A percentile compares a stretch with the other conserved stretches of the same genome.
Conservation (phyloP, 176 grass and related monocot species). For the Oryza punctata region DNA sequence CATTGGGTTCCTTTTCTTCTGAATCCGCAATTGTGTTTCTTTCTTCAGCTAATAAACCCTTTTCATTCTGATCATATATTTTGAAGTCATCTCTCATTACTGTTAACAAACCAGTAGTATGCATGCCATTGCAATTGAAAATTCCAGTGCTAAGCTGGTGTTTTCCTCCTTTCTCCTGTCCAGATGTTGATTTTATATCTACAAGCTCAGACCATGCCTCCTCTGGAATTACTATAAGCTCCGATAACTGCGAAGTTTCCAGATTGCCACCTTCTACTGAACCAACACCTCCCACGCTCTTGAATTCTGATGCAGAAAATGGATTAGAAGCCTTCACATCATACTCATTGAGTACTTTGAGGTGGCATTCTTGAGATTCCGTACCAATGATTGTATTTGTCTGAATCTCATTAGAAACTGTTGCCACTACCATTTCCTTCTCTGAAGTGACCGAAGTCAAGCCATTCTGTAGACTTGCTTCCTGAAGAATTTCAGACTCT, state of each 20-base stretch:
- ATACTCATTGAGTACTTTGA: constrained; percentile 22
- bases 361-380: constrained; percentile 23
- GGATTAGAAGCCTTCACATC: constrained; percentile 29
- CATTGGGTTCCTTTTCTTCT: constrained; percentile 38
- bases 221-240: constrained; percentile 55
- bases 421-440: constrained; percentile 39
- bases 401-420: constrained; percentile 16
- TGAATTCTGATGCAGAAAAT: constrained; percentile 29
- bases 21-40: constrained; percentile 21
- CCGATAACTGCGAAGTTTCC: constrained; percentile 13
- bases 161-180: constrained; percentile 41
- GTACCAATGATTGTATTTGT: constrained; percentile 17
- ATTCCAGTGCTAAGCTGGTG: constrained; percentile 12
- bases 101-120: constrained; percentile 12
- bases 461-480: neutral
- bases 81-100: constrained; percentile 2
- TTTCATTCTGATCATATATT: constrained; percentile 3
- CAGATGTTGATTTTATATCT: constrained; percentile 37
- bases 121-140: constrained; percentile 16
- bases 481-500: constrained; percentile 29
- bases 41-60: constrained; percentile 13
- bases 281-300: neutral
- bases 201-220: constrained; percentile 51
- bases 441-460: constrained; percentile 40
- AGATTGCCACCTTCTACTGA: constrained; percentile 37